phyloP scores from a whole-genome alignment of 495 filamentous ascomycete genomes.

The Aspergillus cavernicola region DNA sequence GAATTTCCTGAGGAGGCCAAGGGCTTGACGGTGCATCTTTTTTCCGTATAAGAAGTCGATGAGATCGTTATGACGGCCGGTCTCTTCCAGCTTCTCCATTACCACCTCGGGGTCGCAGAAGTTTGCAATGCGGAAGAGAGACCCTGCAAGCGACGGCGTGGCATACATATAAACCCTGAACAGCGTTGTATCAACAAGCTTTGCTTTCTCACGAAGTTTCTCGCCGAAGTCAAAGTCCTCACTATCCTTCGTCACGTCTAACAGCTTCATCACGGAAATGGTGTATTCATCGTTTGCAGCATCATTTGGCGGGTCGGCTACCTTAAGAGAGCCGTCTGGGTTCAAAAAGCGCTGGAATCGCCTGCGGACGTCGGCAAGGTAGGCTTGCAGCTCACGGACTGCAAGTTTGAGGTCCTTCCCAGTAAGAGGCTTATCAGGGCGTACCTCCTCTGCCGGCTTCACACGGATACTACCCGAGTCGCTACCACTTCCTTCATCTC shows the following conservation, averaged over 20 bases:
- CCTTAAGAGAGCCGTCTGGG: conserved; percentile 67
- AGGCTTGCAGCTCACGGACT: conserved; percentile 75
- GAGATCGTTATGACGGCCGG: conserved; percentile 84
- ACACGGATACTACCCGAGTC: conserved; percentile 47
- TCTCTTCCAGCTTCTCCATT: conserved; percentile 85
- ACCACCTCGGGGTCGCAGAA: conserved; percentile 96
- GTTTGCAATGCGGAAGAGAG: conserved; percentile 93
- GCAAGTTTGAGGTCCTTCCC: conserved; percentile 78
- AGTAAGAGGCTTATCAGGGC: conserved; percentile 44
- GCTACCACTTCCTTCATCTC: conserved; percentile 40
- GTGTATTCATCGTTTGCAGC: conserved; percentile 51
- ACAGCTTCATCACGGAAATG: conserved; percentile 40
- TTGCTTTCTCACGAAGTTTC: conserved; percentile 69
- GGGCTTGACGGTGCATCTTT: conserved; percentile 81
- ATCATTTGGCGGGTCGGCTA: conserved; percentile 43
- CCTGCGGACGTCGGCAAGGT: conserved; percentile 77
- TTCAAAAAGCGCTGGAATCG: conserved; percentile 80
- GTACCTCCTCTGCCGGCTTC: conserved; percentile 23
- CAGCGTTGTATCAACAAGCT: conserved; percentile 84
- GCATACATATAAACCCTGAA: conserved; percentile 93
- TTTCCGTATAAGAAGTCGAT: conserved; percentile 98
- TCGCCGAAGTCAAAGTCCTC: conserved; percentile 61
- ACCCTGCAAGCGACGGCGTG: conserved; percentile 76
- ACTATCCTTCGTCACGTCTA: conserved; percentile 41
- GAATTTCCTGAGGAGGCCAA: conserved; percentile 79